phyloP scores from a whole-genome alignment of 2,329 filamentous ascomycete species.

The Aspergillus caelatus region DNA sequence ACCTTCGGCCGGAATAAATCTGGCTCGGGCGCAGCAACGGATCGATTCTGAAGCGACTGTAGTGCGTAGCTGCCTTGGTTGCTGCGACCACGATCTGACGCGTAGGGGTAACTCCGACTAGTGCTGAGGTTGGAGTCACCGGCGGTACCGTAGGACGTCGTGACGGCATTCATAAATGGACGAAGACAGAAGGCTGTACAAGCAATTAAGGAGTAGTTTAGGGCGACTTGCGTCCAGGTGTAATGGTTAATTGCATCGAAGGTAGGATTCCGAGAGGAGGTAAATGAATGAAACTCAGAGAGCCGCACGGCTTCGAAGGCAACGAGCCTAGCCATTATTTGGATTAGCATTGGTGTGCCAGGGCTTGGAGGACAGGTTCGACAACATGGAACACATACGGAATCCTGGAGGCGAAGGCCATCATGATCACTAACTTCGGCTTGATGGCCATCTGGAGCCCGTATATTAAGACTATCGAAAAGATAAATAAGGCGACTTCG shows the following conservation, averaged over 20 bases:
- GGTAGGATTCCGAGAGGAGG: slow-evolving; percentile 29
- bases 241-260: slow-evolving; percentile 28
- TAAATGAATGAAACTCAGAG: slow-evolving; percentile 25
- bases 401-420: slow-evolving; percentile 26
- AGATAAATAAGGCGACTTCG: slow-evolving; percentile 22
- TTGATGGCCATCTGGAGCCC: slow-evolving; percentile 22
- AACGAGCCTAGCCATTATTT: slow-evolving; percentile 16
- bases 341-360: slow-evolving; percentile 14
- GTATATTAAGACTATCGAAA: slow-evolving; percentile 22
- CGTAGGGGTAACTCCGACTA: slow-evolving; percentile 1
- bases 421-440: slow-evolving; percentile 23
- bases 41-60: slow-evolving; percentile 1
- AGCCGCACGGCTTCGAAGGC: slow-evolving; percentile 33
- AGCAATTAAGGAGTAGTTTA: slow-evolving; percentile 25
- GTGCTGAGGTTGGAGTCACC: slow-evolving; percentile 16
- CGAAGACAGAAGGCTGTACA: slow-evolving; percentile 28
- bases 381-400: slow-evolving; percentile 25
- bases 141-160: slow-evolving; percentile 20
- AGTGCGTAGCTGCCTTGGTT: slow-evolving; percentile 1
- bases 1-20: not conserved
- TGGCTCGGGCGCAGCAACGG: not conserved
- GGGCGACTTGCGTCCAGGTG: slow-evolving; percentile 27
- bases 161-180: slow-evolving; percentile 24
- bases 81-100: not conserved
- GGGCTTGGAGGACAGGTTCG: not conserved